These are phyloP conservation scores for Neoconidiobolus thromboides DNA, from an alignment of 371 early-diverging fungal genomes.

Conservation along the genomic window DNA sequence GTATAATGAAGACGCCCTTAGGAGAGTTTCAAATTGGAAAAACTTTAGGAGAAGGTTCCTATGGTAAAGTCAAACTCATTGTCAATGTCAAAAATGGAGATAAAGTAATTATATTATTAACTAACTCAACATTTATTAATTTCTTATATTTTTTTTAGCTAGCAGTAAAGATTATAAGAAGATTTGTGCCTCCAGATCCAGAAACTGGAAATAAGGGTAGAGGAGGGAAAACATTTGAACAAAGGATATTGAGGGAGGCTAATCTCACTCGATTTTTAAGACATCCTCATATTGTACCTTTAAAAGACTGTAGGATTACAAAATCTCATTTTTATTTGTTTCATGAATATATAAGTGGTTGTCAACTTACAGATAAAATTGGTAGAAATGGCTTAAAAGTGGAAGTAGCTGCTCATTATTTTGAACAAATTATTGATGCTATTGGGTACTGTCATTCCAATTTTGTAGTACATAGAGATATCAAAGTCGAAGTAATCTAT, in stretches of 20 bases:
- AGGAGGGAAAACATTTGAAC: slow-evolving; percentile 6
- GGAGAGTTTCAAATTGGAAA: slow-evolving; percentile 8
- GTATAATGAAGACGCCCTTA: slow-evolving; percentile 6
- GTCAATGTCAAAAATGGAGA: slow-evolving; percentile 2
- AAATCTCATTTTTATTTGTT: slow-evolving; percentile 7
- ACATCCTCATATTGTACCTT: slow-evolving; percentile 6
- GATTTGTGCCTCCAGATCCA: slow-evolving; percentile 4
- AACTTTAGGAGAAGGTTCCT: slow-evolving; percentile 8
- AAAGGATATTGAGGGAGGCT: slow-evolving; percentile 7
- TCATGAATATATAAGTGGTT: slow-evolving; percentile 5
- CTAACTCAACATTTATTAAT: neutral
- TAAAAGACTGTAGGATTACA: slow-evolving; percentile 6
- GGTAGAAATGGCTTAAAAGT: slow-evolving; percentile 4
- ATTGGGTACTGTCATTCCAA: slow-evolving; percentile 8
- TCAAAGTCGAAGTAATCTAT: slow-evolving; percentile 4
- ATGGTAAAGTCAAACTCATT: slow-evolving; percentile 9
- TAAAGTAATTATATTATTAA: slow-evolving; percentile 4
- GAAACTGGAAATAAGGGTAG: slow-evolving; percentile 3
- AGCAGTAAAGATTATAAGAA: slow-evolving; percentile 9
- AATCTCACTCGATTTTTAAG: slow-evolving; percentile 7
- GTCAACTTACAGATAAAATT: slow-evolving; percentile 7
- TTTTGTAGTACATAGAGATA: slow-evolving; percentile 8
- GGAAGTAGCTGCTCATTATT: slow-evolving; percentile 5
- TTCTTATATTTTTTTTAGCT: neutral
- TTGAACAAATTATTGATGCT: slow-evolving; percentile 5